These are phyloP conservation scores for Plasmodium gaboni DNA, from an alignment of 169 alveolate species.

Conservation along the genomic window DNA sequence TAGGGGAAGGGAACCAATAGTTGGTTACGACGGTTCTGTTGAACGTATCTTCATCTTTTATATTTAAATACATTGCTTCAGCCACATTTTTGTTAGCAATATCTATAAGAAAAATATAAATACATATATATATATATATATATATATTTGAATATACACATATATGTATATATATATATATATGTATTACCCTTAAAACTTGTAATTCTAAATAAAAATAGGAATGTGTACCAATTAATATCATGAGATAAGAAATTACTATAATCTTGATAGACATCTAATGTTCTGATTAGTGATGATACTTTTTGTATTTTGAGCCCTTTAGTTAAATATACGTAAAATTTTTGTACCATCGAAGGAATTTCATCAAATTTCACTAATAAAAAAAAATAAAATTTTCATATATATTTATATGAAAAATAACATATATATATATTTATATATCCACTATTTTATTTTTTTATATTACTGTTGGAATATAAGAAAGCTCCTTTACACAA, in stretches of 20 bases:
- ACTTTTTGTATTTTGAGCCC: neutral
- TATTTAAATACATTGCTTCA: constrained; percentile 56
- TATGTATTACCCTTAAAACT: constrained; percentile 13
- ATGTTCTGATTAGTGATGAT: constrained; percentile 6
- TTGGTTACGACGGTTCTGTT: constrained; percentile 13
- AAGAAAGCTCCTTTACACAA: constrained; percentile 48
- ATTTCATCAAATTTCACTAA: neutral
- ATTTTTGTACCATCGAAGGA: constrained; percentile 37
- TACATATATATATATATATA: too few relatives aligned
- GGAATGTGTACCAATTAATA: constrained; percentile 41
- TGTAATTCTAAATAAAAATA: constrained; percentile 16
- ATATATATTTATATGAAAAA: too few relatives aligned
- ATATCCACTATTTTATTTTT: too few relatives aligned
- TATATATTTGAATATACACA: too few relatives aligned
- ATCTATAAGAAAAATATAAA: too few relatives aligned
- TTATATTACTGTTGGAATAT: constrained; percentile 3
- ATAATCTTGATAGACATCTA: constrained; percentile 30
- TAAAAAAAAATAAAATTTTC: too few relatives aligned
- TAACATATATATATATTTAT: too few relatives aligned
- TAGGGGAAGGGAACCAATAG: constrained; percentile 47
- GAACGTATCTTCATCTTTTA: constrained; percentile 25
- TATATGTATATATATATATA: neutral
- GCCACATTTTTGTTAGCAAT: constrained; percentile 19
- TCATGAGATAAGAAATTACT: constrained; percentile 31
- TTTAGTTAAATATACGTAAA: constrained; percentile 12